phyloP scores from a whole-genome alignment of 2,329 filamentous ascomycete species.

The Cordyceps farinosa region DNA sequence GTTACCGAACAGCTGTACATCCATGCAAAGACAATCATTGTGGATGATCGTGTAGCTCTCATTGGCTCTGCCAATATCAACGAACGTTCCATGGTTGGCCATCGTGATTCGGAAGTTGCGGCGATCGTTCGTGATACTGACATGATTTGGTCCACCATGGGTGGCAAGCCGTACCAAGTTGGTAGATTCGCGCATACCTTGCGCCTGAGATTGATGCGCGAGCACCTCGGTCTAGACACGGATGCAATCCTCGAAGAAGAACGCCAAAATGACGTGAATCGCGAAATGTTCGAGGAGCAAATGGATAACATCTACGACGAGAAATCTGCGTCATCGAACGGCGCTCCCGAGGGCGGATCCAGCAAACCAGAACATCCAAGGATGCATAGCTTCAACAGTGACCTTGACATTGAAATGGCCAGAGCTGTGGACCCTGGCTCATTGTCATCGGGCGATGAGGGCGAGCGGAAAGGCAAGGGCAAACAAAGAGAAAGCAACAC shows the following conservation, averaged over 20 bases:
- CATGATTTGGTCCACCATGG: slow-evolving; percentile 90
- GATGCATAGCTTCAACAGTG: slow-evolving; percentile 66
- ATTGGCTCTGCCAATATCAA: slow-evolving; percentile 99
- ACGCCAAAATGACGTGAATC: slow-evolving; percentile 62
- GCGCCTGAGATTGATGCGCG: slow-evolving; percentile 89
- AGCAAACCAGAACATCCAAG: slow-evolving; percentile 38
- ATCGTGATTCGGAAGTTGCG: slow-evolving; percentile 86
- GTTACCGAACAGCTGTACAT: slow-evolving; percentile 98
- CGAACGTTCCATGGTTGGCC: slow-evolving; percentile 90
- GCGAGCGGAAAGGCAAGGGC: slow-evolving; percentile 24
- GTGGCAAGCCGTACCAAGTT: slow-evolving; percentile 80
- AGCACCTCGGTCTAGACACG: slow-evolving; percentile 93
- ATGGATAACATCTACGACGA: slow-evolving; percentile 62
- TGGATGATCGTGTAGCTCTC: slow-evolving; percentile 87
- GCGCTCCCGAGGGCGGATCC: slow-evolving; percentile 9
- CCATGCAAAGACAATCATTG: slow-evolving; percentile 93
- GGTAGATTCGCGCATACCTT: slow-evolving; percentile 90
- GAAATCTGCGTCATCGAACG: slow-evolving; percentile 31
- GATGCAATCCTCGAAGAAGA: slow-evolving; percentile 85
- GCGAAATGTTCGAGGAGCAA: slow-evolving; percentile 52
- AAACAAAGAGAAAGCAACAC: slow-evolving; percentile 26
- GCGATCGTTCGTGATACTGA: slow-evolving; percentile 89
- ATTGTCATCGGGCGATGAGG: slow-evolving; percentile 20
- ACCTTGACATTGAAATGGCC: slow-evolving; percentile 44
- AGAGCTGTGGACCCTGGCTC: slow-evolving; percentile 41